These are phyloP conservation scores for Anthostomella pinea DNA, from an alignment of 2,329 filamentous ascomycete species.

Conservation along the genomic window DNA sequence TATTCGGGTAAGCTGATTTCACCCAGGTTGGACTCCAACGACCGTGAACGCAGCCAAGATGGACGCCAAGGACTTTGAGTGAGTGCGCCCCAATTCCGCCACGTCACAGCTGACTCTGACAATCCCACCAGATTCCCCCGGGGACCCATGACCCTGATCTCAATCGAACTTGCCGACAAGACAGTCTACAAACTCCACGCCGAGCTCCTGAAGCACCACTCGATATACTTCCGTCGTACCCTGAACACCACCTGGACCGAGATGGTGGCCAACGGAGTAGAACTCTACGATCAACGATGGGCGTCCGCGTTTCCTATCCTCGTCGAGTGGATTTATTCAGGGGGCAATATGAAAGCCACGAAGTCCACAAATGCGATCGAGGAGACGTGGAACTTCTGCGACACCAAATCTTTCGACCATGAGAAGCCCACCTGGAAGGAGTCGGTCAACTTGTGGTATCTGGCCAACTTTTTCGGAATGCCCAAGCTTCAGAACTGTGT, in stretches of 20 bases:
- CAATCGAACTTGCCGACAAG: neutral
- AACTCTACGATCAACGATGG: neutral
- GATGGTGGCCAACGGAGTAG: too few relatives aligned
- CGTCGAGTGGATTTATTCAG: neutral
- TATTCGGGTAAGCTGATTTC: too few relatives aligned
- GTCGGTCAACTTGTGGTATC: neutral
- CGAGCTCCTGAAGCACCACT: neutral
- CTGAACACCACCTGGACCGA: neutral
- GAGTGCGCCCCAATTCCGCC: too few relatives aligned
- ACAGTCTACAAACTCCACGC: neutral
- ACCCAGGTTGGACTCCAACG: too few relatives aligned
- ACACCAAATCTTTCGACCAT: neutral
- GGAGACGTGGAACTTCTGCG: neutral
- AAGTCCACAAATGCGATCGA: neutral
- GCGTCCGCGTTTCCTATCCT: neutral
- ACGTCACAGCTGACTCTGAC: too few relatives aligned
- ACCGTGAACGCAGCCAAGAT: too few relatives aligned
- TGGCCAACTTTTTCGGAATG: neutral
- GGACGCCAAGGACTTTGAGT: too few relatives aligned
- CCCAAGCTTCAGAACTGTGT: neutral
- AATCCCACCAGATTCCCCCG: neutral
- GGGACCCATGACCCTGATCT: neutral
- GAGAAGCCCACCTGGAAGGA: neutral
- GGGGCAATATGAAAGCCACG: neutral
- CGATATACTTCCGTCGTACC: neutral